A percentile compares a stretch with the other conserved stretches of the same genome.
These are phyloP conservation scores for Setaria viridis DNA, from an alignment of 202 grass and related monocot species.

Conservation along the genomic window DNA sequence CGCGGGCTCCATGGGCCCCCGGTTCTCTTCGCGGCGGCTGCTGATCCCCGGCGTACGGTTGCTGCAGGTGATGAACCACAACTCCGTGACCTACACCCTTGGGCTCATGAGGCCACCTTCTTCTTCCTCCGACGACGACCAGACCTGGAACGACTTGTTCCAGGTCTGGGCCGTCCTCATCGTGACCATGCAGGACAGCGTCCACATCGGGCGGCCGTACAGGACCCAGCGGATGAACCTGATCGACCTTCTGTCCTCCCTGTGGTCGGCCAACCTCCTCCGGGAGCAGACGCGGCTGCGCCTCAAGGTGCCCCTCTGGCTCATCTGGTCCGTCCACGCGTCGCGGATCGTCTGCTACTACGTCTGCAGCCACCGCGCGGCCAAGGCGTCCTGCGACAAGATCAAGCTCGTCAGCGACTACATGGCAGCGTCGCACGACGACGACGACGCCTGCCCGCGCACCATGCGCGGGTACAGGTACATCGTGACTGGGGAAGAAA, in stretches of 20 bases:
- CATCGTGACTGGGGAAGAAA: not conserved
- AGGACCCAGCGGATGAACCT: not conserved
- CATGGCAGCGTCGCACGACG: accelerated
- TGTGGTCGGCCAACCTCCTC: constrained; percentile 1
- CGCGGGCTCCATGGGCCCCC: not conserved
- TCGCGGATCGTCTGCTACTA: not conserved
- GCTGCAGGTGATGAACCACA: not conserved
- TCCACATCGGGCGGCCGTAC: not conserved
- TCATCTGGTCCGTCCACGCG: not conserved
- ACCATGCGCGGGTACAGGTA: not conserved
- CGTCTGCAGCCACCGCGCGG: not conserved
- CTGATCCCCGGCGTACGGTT: not conserved
- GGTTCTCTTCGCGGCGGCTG: not conserved
- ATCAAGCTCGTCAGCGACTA: too few species aligned
- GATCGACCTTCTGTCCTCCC: not conserved
- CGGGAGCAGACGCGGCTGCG: not conserved
- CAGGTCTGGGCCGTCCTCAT: not conserved
- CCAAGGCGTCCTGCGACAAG: too few species aligned
- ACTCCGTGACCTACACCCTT: not conserved
- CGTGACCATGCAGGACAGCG: not conserved
- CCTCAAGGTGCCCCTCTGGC: not conserved
- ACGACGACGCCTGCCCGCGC: too few species aligned
- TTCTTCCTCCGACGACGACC: not conserved
- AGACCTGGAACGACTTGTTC: not conserved
- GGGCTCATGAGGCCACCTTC: not conserved